Evolutionary conservation across 1,284 basidiomycete genomes (phyloP).

Genomic region (Somion occarium): DNA sequence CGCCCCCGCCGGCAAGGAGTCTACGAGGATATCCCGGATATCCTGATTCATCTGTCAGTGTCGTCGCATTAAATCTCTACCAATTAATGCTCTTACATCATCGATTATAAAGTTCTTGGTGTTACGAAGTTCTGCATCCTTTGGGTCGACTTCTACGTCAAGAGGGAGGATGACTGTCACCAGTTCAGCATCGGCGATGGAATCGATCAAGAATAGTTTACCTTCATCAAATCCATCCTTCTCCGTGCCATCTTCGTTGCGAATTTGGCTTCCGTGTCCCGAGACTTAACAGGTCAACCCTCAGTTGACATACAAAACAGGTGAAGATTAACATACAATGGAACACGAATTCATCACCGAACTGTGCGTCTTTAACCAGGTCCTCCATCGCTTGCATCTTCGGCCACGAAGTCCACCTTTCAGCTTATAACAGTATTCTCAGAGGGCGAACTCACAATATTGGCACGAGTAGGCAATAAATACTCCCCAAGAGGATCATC

Average conservation of each 20-base stretch:
- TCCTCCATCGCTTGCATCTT: constrained; percentile 9
- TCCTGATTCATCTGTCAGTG: neutral
- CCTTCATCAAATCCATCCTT: constrained; percentile 6
- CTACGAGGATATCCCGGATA: constrained; percentile 6
- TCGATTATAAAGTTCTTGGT: constrained; percentile 6
- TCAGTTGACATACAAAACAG: neutral
- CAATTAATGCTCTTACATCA: constrained; percentile 4
- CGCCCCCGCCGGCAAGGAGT: constrained; percentile 4
- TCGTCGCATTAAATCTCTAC: neutral
- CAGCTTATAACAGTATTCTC: neutral
- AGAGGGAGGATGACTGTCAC: constrained; percentile 7
- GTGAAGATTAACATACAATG: constrained; percentile 5
- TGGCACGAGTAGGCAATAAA: constrained; percentile 2
- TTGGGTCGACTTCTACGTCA: constrained; percentile 4
- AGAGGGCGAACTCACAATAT: constrained; percentile 4
- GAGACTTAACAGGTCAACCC: neutral
- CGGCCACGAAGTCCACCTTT: neutral
- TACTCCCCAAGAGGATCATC: constrained; percentile 1
- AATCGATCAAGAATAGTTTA: neutral
- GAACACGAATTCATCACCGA: constrained; percentile 10
- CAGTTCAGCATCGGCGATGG: neutral
- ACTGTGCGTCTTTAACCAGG: constrained; percentile 4
- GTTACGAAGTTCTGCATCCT: neutral
- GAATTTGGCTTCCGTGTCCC: constrained; percentile 3
- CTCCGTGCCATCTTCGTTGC: constrained; percentile 1